Conservation (phyloP, 1,284 basidiomycete species). For the Tilletia indica region DNA sequence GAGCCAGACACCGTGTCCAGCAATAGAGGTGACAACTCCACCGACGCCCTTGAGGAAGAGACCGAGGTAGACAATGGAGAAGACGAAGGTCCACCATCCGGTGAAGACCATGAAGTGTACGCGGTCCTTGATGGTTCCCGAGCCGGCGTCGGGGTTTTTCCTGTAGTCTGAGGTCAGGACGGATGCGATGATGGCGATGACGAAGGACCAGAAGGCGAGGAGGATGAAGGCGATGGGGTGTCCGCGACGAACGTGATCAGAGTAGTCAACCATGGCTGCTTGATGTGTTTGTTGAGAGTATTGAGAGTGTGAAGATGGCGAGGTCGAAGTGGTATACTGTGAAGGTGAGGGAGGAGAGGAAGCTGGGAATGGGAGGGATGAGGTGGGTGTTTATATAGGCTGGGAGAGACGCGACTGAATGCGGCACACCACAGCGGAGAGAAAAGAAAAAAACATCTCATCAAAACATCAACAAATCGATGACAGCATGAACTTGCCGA, state of each 20-base stretch:
- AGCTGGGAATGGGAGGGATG: not conserved
- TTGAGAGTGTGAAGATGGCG: not conserved
- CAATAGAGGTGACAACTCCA: conserved; percentile 53
- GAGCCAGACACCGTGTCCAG: conserved; percentile 47
- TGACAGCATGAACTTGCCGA: too few species aligned
- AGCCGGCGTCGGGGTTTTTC: conserved; percentile 34
- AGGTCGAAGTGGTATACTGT: not conserved
- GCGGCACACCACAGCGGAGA: too few species aligned
- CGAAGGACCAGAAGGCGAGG: conserved; percentile 45
- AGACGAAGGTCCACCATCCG: conserved; percentile 53
- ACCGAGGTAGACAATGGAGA: conserved; percentile 41
- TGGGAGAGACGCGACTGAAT: too few species aligned
- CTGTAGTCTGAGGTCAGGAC: conserved; percentile 46
- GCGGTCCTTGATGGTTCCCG: conserved; percentile 27
- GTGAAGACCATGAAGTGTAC: conserved; percentile 50
- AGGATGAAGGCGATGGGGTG: conserved; percentile 50
- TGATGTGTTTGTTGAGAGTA: not conserved
- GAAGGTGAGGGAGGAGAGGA: not conserved
- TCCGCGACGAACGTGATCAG: conserved; percentile 41
- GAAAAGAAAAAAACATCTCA: too few species aligned
- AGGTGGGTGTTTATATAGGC: not conserved
- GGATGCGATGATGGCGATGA: conserved; percentile 51
- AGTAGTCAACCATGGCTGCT: conserved; percentile 36
- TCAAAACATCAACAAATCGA: too few species aligned
- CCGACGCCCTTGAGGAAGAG: conserved; percentile 52